These are phyloP conservation scores for Cyberlindnera bimundalis DNA, from an alignment of 805 yeast species.

Conservation along the genomic window DNA sequence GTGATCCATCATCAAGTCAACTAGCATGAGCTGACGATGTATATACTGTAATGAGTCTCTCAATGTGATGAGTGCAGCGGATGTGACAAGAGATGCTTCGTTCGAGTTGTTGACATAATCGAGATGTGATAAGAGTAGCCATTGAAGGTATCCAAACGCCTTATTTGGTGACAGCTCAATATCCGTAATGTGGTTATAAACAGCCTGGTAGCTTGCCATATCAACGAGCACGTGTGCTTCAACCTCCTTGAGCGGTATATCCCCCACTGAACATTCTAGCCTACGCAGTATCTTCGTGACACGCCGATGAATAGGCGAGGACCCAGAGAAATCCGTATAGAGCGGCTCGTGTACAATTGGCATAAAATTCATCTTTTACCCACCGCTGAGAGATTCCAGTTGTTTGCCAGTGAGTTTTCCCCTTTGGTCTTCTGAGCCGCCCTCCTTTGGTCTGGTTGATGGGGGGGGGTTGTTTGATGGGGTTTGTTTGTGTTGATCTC, in stretches of 20 bases:
- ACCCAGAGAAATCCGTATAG: neutral
- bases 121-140: neutral
- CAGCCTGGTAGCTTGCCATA: slow-evolving; percentile 1
- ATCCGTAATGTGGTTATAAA: neutral
- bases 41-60: neutral
- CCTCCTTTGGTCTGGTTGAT: no score
- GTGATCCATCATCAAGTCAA: neutral
- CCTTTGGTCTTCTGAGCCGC: no score
- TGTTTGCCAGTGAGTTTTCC: no score
- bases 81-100: no score
- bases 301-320: neutral
- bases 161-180: neutral
- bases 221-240: neutral
- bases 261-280: neutral
- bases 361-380: no score
- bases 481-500: no score
- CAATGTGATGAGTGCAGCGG: neutral
- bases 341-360: neutral
- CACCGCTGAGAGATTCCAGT: no score
- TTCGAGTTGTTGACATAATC: no score
- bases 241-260: neutral
- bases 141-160: neutral
- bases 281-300: neutral
- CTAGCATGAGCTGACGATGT: neutral
- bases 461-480: no score